Conservation (phyloP, 1,284 basidiomycete species). For the Exobasidium cylindrosporum region DNA sequence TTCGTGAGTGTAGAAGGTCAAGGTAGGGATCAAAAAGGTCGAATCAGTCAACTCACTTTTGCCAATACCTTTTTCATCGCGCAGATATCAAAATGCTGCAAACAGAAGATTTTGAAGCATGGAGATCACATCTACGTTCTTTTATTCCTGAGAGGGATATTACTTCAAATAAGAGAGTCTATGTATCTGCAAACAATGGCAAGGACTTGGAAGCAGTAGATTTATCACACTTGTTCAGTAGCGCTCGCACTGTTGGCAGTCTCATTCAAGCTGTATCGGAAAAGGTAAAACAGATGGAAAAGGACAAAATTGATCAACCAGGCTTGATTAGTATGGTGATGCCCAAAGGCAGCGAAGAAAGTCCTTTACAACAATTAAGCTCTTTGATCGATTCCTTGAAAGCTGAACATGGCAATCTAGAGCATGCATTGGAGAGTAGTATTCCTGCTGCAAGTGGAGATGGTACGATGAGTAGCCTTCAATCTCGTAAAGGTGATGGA, state of each 20-base stretch:
- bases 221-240: constrained; percentile 31
- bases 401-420: constrained; percentile 41
- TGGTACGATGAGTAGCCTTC: constrained; percentile 37
- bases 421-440: constrained; percentile 30
- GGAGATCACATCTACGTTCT: constrained; percentile 41
- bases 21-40: too few species aligned
- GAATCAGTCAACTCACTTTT: too few species aligned
- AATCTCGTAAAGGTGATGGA: constrained; percentile 15
- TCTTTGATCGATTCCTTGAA: constrained; percentile 28
- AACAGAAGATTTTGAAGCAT: constrained; percentile 45
- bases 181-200: constrained; percentile 29
- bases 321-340: constrained; percentile 1
- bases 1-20: constrained; percentile 29
- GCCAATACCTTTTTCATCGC: too few species aligned
- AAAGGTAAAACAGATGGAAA: constrained; percentile 8
- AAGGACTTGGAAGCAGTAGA: constrained; percentile 39
- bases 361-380: constrained; percentile 25
- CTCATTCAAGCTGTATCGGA: constrained; percentile 31
- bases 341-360: constrained; percentile 13
- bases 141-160: constrained; percentile 42
- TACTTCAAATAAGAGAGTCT: constrained; percentile 28
- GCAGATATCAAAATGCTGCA: constrained; percentile 45
- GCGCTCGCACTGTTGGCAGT: constrained; percentile 31
- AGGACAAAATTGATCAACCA: constrained; percentile 7
- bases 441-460: constrained; percentile 28